A percentile compares a stretch with the other conserved stretches of the same genome.
Conservation (phyloP, 371 early-diverging fungal species). For the Fennellomyces sp. region DNA sequence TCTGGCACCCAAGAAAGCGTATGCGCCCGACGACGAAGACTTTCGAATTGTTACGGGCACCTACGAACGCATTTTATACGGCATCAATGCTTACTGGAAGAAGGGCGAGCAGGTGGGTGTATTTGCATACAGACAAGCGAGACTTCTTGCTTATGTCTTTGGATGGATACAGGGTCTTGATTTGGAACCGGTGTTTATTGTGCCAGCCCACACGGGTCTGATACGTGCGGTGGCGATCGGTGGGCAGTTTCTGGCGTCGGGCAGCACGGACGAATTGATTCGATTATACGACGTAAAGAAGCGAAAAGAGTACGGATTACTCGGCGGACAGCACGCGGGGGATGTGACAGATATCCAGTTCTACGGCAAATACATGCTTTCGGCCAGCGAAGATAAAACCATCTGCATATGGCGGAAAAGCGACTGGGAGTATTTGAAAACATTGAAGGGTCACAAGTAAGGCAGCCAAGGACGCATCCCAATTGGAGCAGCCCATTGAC, state of each 20-base stretch:
- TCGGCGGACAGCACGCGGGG: conserved; percentile 86
- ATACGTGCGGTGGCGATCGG: conserved; percentile 86
- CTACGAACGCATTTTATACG: conserved; percentile 95
- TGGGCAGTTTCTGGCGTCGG: conserved; percentile 86
- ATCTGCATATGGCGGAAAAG: conserved; percentile 89
- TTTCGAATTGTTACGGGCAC: conserved; percentile 86
- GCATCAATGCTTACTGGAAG: conserved; percentile 75
- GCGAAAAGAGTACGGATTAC: conserved; percentile 88
- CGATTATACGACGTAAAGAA: conserved; percentile 86
- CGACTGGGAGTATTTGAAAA: conserved; percentile 95
- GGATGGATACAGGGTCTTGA: neutral
- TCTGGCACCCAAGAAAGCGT: conserved; percentile 10
- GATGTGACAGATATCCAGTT: conserved; percentile 87
- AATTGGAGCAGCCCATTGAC: too few species aligned
- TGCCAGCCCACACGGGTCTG: conserved; percentile 92
- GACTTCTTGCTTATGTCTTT: too few species aligned
- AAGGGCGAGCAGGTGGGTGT: neutral
- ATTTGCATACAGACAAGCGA: neutral
- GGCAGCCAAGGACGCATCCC: too few species aligned
- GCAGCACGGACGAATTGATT: conserved; percentile 95
- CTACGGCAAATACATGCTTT: conserved; percentile 84
- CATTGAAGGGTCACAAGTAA: conserved; percentile 90
- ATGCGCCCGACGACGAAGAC: conserved; percentile 40
- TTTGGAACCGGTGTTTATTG: conserved; percentile 86
- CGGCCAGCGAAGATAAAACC: conserved; percentile 88